phyloP scores from a whole-genome alignment of 2,329 filamentous ascomycete genomes.

The Eutypa lata region DNA sequence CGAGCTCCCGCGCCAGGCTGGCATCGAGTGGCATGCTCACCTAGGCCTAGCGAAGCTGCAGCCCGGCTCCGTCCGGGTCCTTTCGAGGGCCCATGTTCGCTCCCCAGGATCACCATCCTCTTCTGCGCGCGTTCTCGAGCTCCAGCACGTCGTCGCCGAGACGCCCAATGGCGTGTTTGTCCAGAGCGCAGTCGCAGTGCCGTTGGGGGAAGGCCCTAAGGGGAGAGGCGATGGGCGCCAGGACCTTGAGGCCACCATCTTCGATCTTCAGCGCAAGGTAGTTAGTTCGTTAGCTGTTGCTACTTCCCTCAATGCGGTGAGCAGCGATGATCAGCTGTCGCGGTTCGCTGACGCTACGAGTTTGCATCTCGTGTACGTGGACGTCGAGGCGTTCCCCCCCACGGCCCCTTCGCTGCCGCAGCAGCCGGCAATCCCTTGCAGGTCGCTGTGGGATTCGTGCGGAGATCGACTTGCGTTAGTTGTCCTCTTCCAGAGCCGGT shows the following conservation, averaged over 20 bases:
- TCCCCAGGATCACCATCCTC: background rate
- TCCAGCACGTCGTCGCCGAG: slow-evolving; percentile 24
- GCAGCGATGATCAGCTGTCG: no score
- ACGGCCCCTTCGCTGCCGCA: background rate
- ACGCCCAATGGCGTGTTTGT: slow-evolving; percentile 17
- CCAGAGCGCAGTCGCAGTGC: slow-evolving; percentile 17
- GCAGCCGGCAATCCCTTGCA: background rate
- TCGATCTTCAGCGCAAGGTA: background rate
- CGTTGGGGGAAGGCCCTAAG: background rate
- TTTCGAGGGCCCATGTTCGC: background rate
- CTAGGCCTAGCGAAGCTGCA: slow-evolving; percentile 49
- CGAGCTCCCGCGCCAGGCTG: slow-evolving; percentile 68
- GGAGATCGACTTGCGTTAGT: background rate
- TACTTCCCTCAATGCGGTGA: no score
- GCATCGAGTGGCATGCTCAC: slow-evolving; percentile 81
- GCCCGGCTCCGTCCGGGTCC: slow-evolving; percentile 19
- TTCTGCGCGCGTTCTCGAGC: slow-evolving; percentile 1
- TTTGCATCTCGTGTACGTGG: slow-evolving; percentile 2
- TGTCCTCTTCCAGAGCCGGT: background rate
- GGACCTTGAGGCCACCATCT: slow-evolving; percentile 1
- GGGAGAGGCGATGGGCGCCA: no score
- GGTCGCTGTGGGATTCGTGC: background rate
- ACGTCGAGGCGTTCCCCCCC: background rate
- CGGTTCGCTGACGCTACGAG: background rate
- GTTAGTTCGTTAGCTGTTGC: background rate